These are phyloP conservation scores for Fusarium staphyleae DNA, from an alignment of 2,329 filamentous ascomycete genomes.

Conservation along the genomic window DNA sequence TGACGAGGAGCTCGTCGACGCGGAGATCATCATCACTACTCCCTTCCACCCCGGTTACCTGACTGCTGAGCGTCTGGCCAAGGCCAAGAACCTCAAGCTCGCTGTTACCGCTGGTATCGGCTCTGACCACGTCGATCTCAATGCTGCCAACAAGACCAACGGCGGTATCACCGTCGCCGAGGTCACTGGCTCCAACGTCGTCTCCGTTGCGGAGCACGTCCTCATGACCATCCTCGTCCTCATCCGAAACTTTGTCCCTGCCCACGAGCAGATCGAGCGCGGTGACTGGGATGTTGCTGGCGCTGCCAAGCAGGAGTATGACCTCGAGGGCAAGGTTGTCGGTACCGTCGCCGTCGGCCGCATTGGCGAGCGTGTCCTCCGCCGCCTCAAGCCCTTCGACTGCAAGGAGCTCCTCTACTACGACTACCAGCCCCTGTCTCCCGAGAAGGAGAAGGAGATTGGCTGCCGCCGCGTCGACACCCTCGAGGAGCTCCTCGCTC, in stretches of 20 bases:
- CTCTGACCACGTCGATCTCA: constrained; percentile 96
- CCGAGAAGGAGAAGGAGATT: constrained; percentile 93
- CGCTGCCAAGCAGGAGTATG: constrained; percentile 97
- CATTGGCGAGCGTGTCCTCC: constrained; percentile 97
- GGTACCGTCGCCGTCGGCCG: constrained; percentile 97
- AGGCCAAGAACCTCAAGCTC: constrained; percentile 98
- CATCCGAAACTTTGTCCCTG: constrained; percentile 97
- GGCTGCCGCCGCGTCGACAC: constrained; percentile 87
- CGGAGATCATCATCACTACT: constrained; percentile 98
- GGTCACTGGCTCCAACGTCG: constrained; percentile 97
- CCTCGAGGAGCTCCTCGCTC: constrained; percentile 91
- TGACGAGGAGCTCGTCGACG: constrained; percentile 93
- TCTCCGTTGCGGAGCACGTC: constrained; percentile 98
- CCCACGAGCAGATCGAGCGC: constrained; percentile 87
- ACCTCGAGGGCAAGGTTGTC: constrained; percentile 96
- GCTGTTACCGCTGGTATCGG: constrained; percentile 97
- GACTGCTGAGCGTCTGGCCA: constrained; percentile 92
- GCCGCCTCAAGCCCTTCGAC: constrained; percentile 95
- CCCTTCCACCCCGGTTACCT: constrained; percentile 99
- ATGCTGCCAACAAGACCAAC: constrained; percentile 98
- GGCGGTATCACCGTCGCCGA: constrained; percentile 96
- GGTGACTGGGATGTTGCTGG: constrained; percentile 97
- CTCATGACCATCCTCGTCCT: constrained; percentile 98
- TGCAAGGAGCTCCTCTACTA: constrained; percentile 99
- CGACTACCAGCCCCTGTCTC: constrained; percentile 92